Evolutionary conservation across 2,329 filamentous ascomycete genomes (phyloP).

Genomic region (Hymenoscyphus linearis): DNA sequence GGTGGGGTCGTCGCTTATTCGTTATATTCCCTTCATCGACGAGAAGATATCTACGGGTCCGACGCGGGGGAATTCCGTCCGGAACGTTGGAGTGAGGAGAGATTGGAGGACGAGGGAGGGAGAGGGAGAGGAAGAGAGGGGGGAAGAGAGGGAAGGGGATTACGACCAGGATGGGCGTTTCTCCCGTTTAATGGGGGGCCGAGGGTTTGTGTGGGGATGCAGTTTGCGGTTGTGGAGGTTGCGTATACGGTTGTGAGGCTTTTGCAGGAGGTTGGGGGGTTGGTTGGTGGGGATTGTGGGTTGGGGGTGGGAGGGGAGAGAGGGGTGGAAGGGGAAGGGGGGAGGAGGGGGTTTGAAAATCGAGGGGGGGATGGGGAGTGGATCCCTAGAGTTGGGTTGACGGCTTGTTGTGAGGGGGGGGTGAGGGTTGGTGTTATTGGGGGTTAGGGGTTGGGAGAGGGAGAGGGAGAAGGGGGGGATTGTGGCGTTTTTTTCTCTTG

Average conservation of each 20-base stretch:
- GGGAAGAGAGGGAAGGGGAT: too few relatives aligned
- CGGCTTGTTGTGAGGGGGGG: constrained; percentile 6
- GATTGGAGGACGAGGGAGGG: too few relatives aligned
- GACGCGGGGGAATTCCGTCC: constrained; percentile 33
- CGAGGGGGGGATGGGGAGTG: neutral
- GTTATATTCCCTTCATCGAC: constrained; percentile 29
- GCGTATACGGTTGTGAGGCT: constrained; percentile 33
- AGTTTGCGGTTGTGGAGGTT: constrained; percentile 35
- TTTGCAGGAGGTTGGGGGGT: constrained; percentile 29
- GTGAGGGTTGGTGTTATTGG: neutral
- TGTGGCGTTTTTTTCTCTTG: too few relatives aligned
- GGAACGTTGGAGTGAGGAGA: too few relatives aligned
- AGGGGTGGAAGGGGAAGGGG: too few relatives aligned
- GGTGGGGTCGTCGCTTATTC: constrained; percentile 24
- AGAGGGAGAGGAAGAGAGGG: too few relatives aligned
- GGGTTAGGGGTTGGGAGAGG: too few relatives aligned
- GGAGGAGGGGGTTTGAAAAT: too few relatives aligned
- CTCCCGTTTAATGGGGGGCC: constrained; percentile 40
- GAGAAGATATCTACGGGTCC: constrained; percentile 32
- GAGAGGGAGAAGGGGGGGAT: too few relatives aligned
- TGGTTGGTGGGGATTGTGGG: constrained; percentile 29
- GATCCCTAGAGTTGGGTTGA: constrained; percentile 4
- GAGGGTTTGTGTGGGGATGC: constrained; percentile 33
- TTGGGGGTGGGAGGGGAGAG: too few relatives aligned
- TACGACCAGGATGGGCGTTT: constrained; percentile 42